Conservation (phyloP, 2,329 filamentous ascomycete genomes). For the Elsinoe arachidis region DNA sequence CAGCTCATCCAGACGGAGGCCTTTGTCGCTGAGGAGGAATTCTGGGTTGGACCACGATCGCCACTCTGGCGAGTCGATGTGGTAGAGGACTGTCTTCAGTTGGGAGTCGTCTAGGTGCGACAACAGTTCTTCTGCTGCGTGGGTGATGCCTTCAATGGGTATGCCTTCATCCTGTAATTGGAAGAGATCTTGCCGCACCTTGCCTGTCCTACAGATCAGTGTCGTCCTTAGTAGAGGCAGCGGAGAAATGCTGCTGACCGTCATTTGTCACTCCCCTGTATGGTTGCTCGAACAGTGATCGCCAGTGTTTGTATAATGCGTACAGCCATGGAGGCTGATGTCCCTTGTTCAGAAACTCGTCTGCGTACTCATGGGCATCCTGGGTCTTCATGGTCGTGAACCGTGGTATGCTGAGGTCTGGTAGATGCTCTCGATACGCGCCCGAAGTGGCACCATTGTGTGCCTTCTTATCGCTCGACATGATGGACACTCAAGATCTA, state of each 20-base stretch:
- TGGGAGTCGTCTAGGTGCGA: conserved; percentile 42
- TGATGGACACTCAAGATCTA: neutral
- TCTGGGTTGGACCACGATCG: conserved; percentile 65
- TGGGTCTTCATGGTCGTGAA: conserved; percentile 56
- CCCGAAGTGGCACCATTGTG: neutral
- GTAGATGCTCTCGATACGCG: conserved; percentile 49
- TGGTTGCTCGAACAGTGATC: conserved; percentile 45
- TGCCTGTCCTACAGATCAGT: conserved; percentile 17
- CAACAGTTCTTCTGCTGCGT: conserved; percentile 41
- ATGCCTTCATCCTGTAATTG: conserved; percentile 54
- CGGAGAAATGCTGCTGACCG: conserved; percentile 35
- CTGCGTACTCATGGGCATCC: conserved; percentile 52
- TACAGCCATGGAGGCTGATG: conserved; percentile 23
- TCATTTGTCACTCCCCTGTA: conserved; percentile 63
- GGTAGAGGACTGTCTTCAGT: conserved; percentile 43
- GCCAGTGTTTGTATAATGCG: conserved; percentile 17
- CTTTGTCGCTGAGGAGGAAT: conserved; percentile 60
- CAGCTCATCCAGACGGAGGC: conserved; percentile 61
- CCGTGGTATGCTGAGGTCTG: conserved; percentile 49
- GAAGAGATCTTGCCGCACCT: conserved; percentile 19
- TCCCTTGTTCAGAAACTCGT: conserved; percentile 16
- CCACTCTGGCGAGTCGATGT: conserved; percentile 64
- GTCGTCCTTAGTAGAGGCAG: neutral
- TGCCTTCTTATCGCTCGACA: neutral
- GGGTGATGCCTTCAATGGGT: conserved; percentile 49